Base-by-base conservation (phyloP, 2,329 filamentous ascomycete genomes). In the Dactylellina drechsleri region DNA sequence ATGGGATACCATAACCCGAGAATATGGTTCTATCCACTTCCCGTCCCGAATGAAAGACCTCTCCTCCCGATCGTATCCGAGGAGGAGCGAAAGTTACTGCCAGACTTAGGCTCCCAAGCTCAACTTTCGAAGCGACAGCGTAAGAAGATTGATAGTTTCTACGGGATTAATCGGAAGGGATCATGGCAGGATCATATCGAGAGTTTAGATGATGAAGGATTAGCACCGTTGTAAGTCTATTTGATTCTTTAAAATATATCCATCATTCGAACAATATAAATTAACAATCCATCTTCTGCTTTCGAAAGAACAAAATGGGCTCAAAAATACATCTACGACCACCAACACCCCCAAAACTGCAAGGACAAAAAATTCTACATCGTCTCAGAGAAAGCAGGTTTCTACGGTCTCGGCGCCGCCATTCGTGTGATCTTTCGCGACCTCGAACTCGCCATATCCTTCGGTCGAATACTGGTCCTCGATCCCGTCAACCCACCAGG, bases 361-460 rank as follows among this genome's bases (percentile, higher is more conserved):
- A 41, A 67, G 15, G 70, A 62, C 26, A 74, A 74, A 47, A 74
- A 67, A 53, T 74, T 74, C 58, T 74, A 74, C 36, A 57, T 66
- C 20, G 18, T 74, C 28, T 12, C 40, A 43, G 60, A 74, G 23
- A 49, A 53, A 16, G 47, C 53, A 8, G 40, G 16, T 7, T 16
- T 16, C 16, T 64, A 74, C 31, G 70, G 70, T 28, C 57, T 74
- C 7, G 70, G 70, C 15, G 70, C 70, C 41, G 57, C 60, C 40
- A 36, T 67, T 43, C 70, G 70, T 28, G 59, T 64, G 36, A 53
- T 74, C 53, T 74, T 74, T 41, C 54, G 43, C 10, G 61, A 74
- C 45, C 62, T 74, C 40, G 43, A 50, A 18, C 40, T 62, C 43
- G 70, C 70, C 18, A 67, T 74, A 18, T 58, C 43, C 41, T 41